Evolutionary conservation across 805 yeast genomes (phyloP), one percentile per base, ranked within the genome.

Genomic region (Komagataella ulmi): DNA sequence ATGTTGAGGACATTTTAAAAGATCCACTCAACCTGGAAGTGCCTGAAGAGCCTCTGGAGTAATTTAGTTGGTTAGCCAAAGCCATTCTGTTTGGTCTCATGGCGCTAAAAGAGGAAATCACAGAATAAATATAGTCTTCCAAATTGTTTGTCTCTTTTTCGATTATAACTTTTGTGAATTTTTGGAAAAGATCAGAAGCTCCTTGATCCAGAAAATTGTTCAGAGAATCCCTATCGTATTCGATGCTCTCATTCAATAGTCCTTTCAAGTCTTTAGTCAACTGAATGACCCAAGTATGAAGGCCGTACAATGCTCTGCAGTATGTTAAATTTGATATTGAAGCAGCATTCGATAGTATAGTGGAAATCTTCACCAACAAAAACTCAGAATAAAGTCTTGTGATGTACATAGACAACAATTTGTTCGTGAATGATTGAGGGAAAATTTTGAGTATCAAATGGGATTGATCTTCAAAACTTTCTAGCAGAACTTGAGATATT

Each of bases 151-250:
- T 84, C 61, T 89, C 97, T 45, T 76, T 59, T 45, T 72, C 80
- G 59, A 90, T 72, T 53, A 79, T 77, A 53, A 84, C 87, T 24
- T 76, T 75, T 24, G 85, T 67, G 60, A 80, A 85, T 49, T 83
- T 82, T 17, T 79, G 73, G 63, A 91, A 91, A 17, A 88, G 65
- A 57, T 85, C 95, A n/a, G 77, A 74, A 60, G 73, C 80, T 53
- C 80, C 75, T 58, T 83, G 88, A 56, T 90, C 96, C 44, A 91
- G 67, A 3, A 83, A 75, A 1, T 59, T 47, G 3, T 68, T 64
- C 46, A 78, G 60, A 52, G 72, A 77, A 49, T 66, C 60, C 46
- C 68, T 79, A 46, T 72, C 71, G 7, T 68, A 69, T 54, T 76
- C 79, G 12, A 76, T 62, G 3, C 72, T 75, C 51, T 73, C 71